Evolutionary conservation across 139 green algal species (phyloP).

Genomic region (Diplosphaera chodatii): DNA sequence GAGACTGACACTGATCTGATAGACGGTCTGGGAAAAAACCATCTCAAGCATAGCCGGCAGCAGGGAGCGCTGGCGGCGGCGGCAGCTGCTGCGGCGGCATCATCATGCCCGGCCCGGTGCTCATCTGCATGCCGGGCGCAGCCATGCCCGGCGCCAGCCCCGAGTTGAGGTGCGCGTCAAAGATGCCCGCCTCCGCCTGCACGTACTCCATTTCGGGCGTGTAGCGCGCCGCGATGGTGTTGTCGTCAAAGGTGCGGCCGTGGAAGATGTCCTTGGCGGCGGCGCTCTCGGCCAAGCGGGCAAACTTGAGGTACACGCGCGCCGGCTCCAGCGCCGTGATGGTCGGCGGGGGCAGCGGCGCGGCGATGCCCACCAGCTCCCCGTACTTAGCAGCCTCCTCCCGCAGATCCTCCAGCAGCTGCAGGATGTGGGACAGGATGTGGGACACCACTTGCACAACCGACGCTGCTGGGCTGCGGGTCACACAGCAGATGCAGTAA

Average conservation of each 20-base stretch:
- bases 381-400: slow-evolving; percentile 59
- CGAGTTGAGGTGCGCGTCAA: not conserved
- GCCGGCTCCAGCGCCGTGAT: slow-evolving; percentile 28
- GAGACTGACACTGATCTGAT: too few species aligned
- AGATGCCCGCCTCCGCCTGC: not conserved
- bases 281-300: slow-evolving; percentile 26
- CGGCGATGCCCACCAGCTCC: slow-evolving; percentile 43
- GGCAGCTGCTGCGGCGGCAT: too few species aligned
- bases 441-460: slow-evolving; percentile 8
- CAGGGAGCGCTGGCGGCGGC: not conserved
- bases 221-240: slow-evolving; percentile 44
- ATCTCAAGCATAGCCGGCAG: not conserved
- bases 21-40: too few species aligned
- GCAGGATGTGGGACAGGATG: not conserved
- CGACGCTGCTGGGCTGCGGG: too few species aligned
- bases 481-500: too few species aligned
- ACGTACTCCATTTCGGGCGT: not conserved
- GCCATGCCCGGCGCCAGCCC: not conserved
- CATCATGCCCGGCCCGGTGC: too few species aligned
- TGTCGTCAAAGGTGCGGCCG: slow-evolving; percentile 67
- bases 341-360: slow-evolving; percentile 42
- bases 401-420: slow-evolving; percentile 67
- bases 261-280: slow-evolving; percentile 53
- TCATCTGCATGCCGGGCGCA: too few species aligned
- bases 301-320: slow-evolving; percentile 66